Base-by-base conservation (phyloP, 345 rosid genomes). In the Dipteronia dyeriana region DNA sequence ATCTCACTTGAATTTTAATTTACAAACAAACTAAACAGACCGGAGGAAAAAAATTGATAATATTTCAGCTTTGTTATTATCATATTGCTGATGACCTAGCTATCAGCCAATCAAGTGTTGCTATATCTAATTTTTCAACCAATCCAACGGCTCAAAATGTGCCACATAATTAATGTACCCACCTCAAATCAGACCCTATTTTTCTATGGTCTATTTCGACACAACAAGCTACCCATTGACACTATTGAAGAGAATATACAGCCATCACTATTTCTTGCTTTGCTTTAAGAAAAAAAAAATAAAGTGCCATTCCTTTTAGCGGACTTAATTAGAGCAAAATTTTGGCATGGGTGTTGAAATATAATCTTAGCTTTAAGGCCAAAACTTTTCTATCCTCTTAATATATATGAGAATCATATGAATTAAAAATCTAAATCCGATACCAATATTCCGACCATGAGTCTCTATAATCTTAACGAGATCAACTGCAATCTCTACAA, bases 121-220 rank as follows among this genome's bases (percentile, higher is more conserved):
- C 25, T 2, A 1, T 47, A 12, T 16, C 1, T 34, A 4, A 34
- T 12, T 70, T 26, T 51, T 26, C 13, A 14, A 53, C 1, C 60
- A 54, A 49, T 69, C 39, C 22, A 54, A 71, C 31, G 49, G 65
- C 65, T 56, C 75, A 71, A 56, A 34, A 19, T 45, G 7, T 56
- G 75, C 66, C 31, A 34, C 65, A n/a, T 34, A 31, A 54, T 23
- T 49, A 39, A 22, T 25, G 20, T 10, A 41, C 0, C 29, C 41
- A 25, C 64, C 8, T 23, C 61, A 41, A 19, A 43, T 22, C 2
- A 72, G 10, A 14, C 54, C 9, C 34, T 47, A 41, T 41, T 31
- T 57, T 69, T 65, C 16, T 65, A 65, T 65, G 45, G 45, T 34
- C 39, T 17, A 5, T 63, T 13, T 26, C 14, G 39, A 63, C n/a